Evolutionary conservation across 352 stramenopile genomes (phyloP).

Genomic region (Pythium dissimile): DNA sequence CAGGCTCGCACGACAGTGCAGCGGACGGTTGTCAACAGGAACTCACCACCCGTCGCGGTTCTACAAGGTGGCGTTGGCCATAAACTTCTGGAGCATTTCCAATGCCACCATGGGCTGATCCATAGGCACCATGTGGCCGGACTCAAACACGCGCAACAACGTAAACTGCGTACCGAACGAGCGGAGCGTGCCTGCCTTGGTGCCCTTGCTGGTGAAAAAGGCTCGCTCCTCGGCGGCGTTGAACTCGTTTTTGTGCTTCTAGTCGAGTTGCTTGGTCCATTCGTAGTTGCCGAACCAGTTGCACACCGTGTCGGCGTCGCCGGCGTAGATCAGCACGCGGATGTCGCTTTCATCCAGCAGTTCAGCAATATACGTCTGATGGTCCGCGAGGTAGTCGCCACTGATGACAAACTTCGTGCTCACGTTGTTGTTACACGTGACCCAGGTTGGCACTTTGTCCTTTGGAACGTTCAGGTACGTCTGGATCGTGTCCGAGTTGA

Average conservation of each 20-base stretch:
- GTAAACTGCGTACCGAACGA: constrained; percentile 26
- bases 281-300: constrained; percentile 92
- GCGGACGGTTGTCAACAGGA: too few species aligned
- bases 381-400: not conserved
- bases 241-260: constrained; percentile 76
- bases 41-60: too few species aligned
- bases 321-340: constrained; percentile 89
- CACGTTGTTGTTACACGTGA: not conserved
- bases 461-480: too few species aligned
- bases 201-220: constrained; percentile 10
- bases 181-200: constrained; percentile 20
- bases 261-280: constrained; percentile 86
- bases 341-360: constrained; percentile 54
- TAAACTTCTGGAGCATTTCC: constrained; percentile 51
- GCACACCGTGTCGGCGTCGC: constrained; percentile 93
- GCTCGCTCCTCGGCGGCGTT: constrained; percentile 23
- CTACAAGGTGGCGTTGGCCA: too few species aligned
- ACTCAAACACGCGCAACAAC: constrained; percentile 40
- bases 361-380: constrained; percentile 31
- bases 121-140: constrained; percentile 48
- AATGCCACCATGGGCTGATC: constrained; percentile 44
- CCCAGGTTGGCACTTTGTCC: not conserved
- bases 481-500: constrained; percentile 22
- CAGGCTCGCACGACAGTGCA: too few species aligned
- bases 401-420: not conserved